Percentiles rank a stretch among this genome's conserved stretches.
Evolutionary conservation across 192 early-diverging fungal genomes (phyloP).

Genomic region (Chytriomyces sp.): DNA sequence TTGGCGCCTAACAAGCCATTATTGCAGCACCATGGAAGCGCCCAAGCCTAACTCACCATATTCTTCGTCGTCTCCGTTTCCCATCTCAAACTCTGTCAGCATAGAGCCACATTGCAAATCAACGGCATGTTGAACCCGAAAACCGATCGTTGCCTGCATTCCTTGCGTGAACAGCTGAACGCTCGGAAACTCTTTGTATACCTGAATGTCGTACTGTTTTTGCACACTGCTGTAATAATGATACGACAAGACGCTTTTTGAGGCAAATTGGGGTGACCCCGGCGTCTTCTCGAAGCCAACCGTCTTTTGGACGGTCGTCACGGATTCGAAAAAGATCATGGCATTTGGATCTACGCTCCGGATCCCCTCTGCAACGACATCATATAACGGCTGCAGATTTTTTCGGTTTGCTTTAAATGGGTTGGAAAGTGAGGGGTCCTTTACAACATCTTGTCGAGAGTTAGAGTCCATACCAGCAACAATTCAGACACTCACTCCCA

Average conservation of each 20-base stretch:
- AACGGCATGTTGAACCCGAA: slow-evolving; percentile 15
- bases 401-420: slow-evolving; percentile 21
- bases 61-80: slow-evolving; percentile 2
- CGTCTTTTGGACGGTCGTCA: slow-evolving; percentile 24
- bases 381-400: slow-evolving; percentile 33
- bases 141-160: slow-evolving; percentile 14
- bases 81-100: slow-evolving; percentile 36
- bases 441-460: slow-evolving; percentile 15
- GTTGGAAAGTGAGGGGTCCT: slow-evolving; percentile 20
- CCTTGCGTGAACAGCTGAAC: background rate
- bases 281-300: slow-evolving; percentile 29
- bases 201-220: slow-evolving; percentile 19
- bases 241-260: slow-evolving; percentile 20
- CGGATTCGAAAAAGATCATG: slow-evolving; percentile 32
- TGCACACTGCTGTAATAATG: slow-evolving; percentile 23
- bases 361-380: slow-evolving; percentile 27
- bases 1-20: slow-evolving; percentile 6
- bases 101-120: slow-evolving; percentile 22
- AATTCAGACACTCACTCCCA: background rate
- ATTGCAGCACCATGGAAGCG: background rate
- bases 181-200: too few relatives aligned
- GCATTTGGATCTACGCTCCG: slow-evolving; percentile 28
- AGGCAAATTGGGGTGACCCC: background rate
- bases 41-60: too few relatives aligned
- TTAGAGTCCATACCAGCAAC: background rate